Base-by-base conservation (phyloP, 1,284 basidiomycete species). In the Marasmius tenuissimus region DNA sequence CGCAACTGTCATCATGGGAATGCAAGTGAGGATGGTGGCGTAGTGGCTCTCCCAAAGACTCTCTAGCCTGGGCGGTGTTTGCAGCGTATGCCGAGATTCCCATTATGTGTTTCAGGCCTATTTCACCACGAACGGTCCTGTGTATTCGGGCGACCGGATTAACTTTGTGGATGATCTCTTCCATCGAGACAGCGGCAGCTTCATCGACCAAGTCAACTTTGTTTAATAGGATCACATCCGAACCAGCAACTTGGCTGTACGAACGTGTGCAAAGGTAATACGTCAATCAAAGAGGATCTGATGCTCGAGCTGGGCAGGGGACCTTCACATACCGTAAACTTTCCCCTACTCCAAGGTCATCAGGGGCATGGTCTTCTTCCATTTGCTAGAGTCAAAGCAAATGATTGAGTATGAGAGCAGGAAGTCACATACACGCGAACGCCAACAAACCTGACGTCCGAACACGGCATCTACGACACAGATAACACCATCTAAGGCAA, bases 401-500 rank as follows among this genome's bases (percentile, higher is more conserved):
- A 37, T 34, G 35, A 11, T 51, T 27, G 27, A 20, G n/a, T 35
- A 35, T 16, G 27, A 9, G 33, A 37, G n/a, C 18, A 4, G 27
- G 35, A 18, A 12, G 39, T 20, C 8, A 27, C 27, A 4, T 50
- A 10, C 34, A 10, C n/a, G 18, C 16, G 16, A 37, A 33, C 3
- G 7, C 22, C 14, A 45, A 66, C 76, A 35, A 67, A 93, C 94
- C 80, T 90, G 82, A 65, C 85, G 78, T 0, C 93, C 92, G 74
- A 95, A 96, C 6, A 91, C 83, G 9, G 91, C 93, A 71, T 97
- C 94, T 0, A 97, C 93, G 7, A 98, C 92, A 65, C 92, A 94
- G 12, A 97, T 86, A 0, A 98, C 93, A 11, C 93, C 93, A 71
- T 98, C 96, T 0, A 97, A 81, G 11, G 82, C 77, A 60, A 95